Percentiles rank a stretch among this genome's conserved stretches.
These are phyloP conservation scores for Dothiorella sarmentorum DNA, from an alignment of 2,329 filamentous ascomycete species.

Conservation along the genomic window DNA sequence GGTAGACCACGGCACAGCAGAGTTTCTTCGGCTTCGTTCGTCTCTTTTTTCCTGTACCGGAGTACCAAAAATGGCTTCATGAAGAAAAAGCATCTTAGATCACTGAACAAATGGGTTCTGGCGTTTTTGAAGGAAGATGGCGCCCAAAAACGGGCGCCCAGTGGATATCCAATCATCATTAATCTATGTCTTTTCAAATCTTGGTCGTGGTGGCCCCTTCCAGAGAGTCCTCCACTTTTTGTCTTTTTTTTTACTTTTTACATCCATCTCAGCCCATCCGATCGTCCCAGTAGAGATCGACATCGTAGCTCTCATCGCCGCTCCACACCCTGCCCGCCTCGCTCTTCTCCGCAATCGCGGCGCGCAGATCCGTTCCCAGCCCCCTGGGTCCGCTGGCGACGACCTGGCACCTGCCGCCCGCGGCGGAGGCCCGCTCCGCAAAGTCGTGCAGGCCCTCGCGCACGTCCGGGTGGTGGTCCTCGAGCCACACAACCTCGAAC, in stretches of 20 bases:
- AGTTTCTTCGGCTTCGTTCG: not conserved
- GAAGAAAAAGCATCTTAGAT: conserved; percentile 10
- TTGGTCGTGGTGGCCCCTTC: not conserved
- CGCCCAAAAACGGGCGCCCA: conserved; percentile 3
- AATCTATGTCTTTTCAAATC: conserved; percentile 5
- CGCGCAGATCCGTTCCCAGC: conserved; percentile 34
- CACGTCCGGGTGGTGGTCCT: conserved; percentile 25
- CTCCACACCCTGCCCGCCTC: conserved; percentile 33
- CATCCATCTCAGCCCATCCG: conserved; percentile 24
- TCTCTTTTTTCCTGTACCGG: not conserved
- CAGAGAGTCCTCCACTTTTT: not conserved
- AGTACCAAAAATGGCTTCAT: not conserved
- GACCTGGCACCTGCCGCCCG: conserved; percentile 28
- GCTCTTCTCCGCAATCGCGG: conserved; percentile 31
- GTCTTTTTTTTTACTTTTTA: not conserved
- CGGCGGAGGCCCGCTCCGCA: conserved; percentile 24
- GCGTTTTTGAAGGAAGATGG: not conserved
- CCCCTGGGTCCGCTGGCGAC: conserved; percentile 32
- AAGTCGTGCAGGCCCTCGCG: conserved; percentile 27
- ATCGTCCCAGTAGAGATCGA: conserved; percentile 33
- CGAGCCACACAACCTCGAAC: conserved; percentile 26
- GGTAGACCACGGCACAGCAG: not conserved
- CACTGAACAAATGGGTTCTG: not conserved
- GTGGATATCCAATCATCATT: conserved; percentile 16
- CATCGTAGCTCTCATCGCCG: conserved; percentile 31